Conservation (phyloP, 345 rosid genomes). For the Syzygium jambos region DNA sequence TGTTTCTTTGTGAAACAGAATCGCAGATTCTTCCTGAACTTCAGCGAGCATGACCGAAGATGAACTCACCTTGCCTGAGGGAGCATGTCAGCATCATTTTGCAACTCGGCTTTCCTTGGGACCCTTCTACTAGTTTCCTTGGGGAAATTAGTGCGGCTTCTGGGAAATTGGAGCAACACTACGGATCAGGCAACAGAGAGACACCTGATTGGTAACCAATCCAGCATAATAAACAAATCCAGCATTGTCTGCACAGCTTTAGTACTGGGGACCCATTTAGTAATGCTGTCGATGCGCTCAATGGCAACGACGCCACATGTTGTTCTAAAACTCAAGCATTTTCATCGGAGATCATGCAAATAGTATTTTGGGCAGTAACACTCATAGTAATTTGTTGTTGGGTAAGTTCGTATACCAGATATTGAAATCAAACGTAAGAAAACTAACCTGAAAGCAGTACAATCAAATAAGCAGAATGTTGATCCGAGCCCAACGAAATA, state of each 20-base stretch:
- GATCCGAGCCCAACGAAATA: no score
- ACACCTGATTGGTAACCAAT: conserved; percentile 24
- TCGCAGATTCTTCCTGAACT: conserved; percentile 10
- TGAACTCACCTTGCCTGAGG: conserved; percentile 33
- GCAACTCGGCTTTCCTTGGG: conserved; percentile 44
- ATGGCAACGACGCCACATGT: conserved; percentile 22
- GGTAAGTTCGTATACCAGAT: no score
- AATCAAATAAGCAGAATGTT: no score
- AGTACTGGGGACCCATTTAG: conserved; percentile 32
- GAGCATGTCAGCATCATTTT: conserved; percentile 42
- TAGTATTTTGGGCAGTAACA: conserved; percentile 35
- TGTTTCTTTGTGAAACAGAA: conserved; percentile 12
- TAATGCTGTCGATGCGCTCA: conserved; percentile 31
- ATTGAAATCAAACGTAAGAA: no score
- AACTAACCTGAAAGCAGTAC: no score
- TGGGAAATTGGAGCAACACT: conserved; percentile 20
- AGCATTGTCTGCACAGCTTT: conserved; percentile 34
- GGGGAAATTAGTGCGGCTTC: conserved; percentile 6
- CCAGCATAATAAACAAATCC: conserved; percentile 28
- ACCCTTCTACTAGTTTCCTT: conserved; percentile 24
- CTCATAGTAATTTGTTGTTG: no score
- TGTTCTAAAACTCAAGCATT: conserved; percentile 25
- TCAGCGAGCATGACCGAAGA: conserved; percentile 24
- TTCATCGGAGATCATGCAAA: conserved; percentile 40
- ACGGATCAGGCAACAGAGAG: conserved; percentile 20